phyloP scores from a whole-genome alignment of 2,329 filamentous ascomycete species.

The Madurella fahalii region DNA sequence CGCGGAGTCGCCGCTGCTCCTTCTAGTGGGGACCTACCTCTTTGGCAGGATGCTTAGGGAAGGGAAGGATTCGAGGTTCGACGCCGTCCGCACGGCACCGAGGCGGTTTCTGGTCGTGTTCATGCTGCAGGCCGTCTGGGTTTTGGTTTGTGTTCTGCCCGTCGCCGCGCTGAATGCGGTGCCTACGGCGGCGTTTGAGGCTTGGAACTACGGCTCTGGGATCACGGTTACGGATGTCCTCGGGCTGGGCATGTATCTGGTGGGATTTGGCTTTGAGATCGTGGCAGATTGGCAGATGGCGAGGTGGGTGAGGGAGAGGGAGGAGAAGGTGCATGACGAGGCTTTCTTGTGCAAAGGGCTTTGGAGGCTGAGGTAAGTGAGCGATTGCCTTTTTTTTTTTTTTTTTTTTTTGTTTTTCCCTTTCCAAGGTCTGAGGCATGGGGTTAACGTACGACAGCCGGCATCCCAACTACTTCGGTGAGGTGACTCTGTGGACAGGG shows the following conservation, averaged over 20 bases:
- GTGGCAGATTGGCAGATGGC: slow-evolving; percentile 62
- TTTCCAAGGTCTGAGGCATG: background rate
- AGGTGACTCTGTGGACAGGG: slow-evolving; percentile 66
- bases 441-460: slow-evolving; percentile 33
- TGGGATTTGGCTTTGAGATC: slow-evolving; percentile 58
- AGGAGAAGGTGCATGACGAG: slow-evolving; percentile 62
- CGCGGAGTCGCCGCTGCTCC: background rate
- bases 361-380: slow-evolving; percentile 50
- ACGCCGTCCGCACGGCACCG: slow-evolving; percentile 36
- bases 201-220: no score
- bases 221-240: slow-evolving; percentile 37
- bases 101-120: slow-evolving; percentile 37
- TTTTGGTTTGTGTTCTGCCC: slow-evolving; percentile 62
- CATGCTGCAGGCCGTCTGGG: slow-evolving; percentile 61
- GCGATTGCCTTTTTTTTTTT: no score
- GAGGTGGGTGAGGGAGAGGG: slow-evolving; percentile 57
- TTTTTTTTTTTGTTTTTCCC: background rate
- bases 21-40: slow-evolving; percentile 58
- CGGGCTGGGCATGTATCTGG: slow-evolving; percentile 52
- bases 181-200: slow-evolving; percentile 48
- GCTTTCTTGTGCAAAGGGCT: slow-evolving; percentile 62
- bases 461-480: slow-evolving; percentile 71
- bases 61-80: slow-evolving; percentile 53
- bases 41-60: slow-evolving; percentile 57
- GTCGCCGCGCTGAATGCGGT: slow-evolving; percentile 61